A percentile compares a stretch with the other conserved stretches of the same genome.
Evolutionary conservation across 352 stramenopile species (phyloP).

Genomic region (Blastocystis sp.): DNA sequence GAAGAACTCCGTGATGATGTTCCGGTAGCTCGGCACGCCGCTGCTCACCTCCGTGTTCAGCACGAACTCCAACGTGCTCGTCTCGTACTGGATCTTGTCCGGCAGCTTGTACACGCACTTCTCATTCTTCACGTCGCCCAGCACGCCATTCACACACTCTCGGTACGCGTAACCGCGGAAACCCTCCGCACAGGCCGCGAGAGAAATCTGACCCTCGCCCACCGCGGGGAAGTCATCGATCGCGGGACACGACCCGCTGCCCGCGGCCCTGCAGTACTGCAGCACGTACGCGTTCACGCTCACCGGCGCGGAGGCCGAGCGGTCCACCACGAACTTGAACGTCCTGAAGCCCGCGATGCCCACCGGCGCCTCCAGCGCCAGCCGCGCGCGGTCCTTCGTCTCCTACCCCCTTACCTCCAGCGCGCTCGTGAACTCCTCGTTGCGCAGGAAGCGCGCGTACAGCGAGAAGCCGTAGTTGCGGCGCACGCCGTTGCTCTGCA

Average conservation of each 20-base stretch:
- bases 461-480: neutral
- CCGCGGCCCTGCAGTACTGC: neutral
- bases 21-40: neutral
- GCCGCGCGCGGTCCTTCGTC: neutral
- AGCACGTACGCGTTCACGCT: neutral
- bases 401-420: neutral
- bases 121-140: conserved; percentile 29
- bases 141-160: conserved; percentile 1
- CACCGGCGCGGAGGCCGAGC: neutral
- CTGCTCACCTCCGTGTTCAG: neutral
- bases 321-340: neutral
- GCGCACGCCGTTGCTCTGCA: neutral
- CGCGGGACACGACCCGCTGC: conserved; percentile 32
- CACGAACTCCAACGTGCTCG: neutral
- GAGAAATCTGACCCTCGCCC: conserved; percentile 24
- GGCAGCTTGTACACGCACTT: conserved; percentile 7
- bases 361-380: neutral
- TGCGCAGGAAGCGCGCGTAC: neutral
- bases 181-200: conserved; percentile 27
- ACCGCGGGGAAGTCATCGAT: conserved; percentile 59
- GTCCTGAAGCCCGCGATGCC: neutral
- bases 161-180: conserved; percentile 48
- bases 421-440: neutral
- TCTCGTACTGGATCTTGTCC: neutral
- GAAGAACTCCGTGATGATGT: conserved; percentile 32